phyloP scores from a whole-genome alignment of 441 rosid species.

The Pelargonium australe region DNA sequence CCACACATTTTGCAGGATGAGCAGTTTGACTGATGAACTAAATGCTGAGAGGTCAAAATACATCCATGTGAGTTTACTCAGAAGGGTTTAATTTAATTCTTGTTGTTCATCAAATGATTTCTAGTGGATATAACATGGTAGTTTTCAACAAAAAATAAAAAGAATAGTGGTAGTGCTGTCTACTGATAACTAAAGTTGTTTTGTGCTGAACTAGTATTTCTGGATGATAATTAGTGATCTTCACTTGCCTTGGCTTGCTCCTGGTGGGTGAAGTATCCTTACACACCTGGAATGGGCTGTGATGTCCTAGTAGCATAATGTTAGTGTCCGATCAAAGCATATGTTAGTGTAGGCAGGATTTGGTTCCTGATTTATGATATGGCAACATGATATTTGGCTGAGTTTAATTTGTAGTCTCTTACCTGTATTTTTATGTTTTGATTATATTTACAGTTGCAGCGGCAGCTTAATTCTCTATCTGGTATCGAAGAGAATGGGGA shows the following conservation, averaged over 20 bases:
- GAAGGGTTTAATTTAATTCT: background rate
- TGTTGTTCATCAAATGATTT: background rate
- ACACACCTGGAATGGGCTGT: background rate
- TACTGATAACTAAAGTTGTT: background rate
- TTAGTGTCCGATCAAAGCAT: no score
- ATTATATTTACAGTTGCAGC: constrained; percentile 56
- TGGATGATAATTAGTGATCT: background rate
- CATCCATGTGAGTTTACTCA: constrained; percentile 48
- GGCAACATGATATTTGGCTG: background rate
- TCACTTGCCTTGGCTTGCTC: background rate
- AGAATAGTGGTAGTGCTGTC: no score
- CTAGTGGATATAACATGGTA: background rate
- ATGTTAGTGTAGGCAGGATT: background rate
- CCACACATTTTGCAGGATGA: constrained; percentile 49
- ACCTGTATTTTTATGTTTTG: constrained; percentile 11
- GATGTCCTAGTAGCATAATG: background rate
- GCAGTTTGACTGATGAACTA: constrained; percentile 63
- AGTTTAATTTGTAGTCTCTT: background rate
- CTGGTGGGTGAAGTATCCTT: background rate
- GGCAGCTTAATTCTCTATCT: constrained; percentile 54
- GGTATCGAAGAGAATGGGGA: constrained; percentile 53
- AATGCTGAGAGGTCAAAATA: constrained; percentile 62
- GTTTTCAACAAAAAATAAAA: no score
- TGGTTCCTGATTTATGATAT: background rate
- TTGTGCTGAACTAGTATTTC: constrained; percentile 1